Percentiles rank a stretch among this genome's conserved stretches.
Evolutionary conservation across 2,329 filamentous ascomycete genomes (phyloP).

Genomic region (Microdochium nivale): DNA sequence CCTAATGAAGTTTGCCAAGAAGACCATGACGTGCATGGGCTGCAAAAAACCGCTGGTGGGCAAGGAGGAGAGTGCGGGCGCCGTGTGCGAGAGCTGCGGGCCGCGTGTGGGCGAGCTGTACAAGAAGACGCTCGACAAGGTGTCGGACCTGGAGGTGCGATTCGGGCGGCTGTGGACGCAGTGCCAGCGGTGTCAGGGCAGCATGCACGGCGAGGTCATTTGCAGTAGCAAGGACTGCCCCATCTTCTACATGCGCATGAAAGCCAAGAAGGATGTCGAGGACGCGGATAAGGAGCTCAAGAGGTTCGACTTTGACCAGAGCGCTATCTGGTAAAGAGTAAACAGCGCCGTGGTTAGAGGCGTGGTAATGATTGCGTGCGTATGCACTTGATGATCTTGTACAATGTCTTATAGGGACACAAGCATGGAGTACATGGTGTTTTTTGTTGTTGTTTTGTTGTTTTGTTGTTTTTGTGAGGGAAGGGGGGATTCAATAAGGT

Average conservation of each 20-base stretch:
- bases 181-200: slow-evolving; percentile 94
- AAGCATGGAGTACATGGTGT: too few species aligned
- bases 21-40: slow-evolving; percentile 96
- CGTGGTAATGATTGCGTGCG: too few species aligned
- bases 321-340: slow-evolving; percentile 47
- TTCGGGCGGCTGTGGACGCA: slow-evolving; percentile 96
- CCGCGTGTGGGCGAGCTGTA: slow-evolving; percentile 87
- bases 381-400: too few species aligned
- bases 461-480: too few species aligned
- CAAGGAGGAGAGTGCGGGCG: slow-evolving; percentile 71
- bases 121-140: slow-evolving; percentile 79
- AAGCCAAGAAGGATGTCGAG: slow-evolving; percentile 97
- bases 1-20: slow-evolving; percentile 97
- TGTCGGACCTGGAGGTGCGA: slow-evolving; percentile 84
- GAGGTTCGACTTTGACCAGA: slow-evolving; percentile 80
- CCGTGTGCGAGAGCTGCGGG: slow-evolving; percentile 80
- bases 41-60: slow-evolving; percentile 92
- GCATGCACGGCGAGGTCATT: slow-evolving; percentile 97
- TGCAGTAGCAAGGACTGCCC: slow-evolving; percentile 94
- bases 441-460: too few species aligned
- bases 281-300: slow-evolving; percentile 85
- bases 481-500: too few species aligned
- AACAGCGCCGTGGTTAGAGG: too few species aligned
- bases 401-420: too few species aligned
- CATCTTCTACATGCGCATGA: slow-evolving; percentile 99